phyloP scores from a whole-genome alignment of 805 yeast genomes.

The Tetrapisispora namnaoensis region DNA sequence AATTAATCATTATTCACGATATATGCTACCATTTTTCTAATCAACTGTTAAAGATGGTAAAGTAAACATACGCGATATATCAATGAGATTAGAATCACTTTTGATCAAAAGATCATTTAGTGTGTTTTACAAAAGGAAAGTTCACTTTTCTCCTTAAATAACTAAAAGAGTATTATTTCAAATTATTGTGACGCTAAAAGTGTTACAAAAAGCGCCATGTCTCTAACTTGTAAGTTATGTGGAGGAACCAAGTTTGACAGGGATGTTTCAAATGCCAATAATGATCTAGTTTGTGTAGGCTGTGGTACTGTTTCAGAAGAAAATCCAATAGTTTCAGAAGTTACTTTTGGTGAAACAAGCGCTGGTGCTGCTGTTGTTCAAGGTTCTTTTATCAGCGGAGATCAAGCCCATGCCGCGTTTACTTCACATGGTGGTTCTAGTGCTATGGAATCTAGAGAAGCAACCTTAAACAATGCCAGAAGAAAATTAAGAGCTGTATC shows the following conservation, averaged over 20 bases:
- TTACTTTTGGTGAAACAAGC: constrained; percentile 84
- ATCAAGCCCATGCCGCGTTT: constrained; percentile 64
- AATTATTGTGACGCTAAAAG: neutral
- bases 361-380: constrained; percentile 94
- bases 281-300: constrained; percentile 65
- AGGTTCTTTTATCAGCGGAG: constrained; percentile 87
- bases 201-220: constrained; percentile 6
- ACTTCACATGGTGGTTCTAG: constrained; percentile 48
- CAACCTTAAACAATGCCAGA: constrained; percentile 77
- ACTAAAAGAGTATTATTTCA: neutral
- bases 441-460: constrained; percentile 80
- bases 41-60: too few relatives aligned
- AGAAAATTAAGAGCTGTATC: constrained; percentile 74
- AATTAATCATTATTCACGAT: too few relatives aligned
- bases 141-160: neutral
- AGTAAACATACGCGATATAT: too few relatives aligned
- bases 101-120: too few relatives aligned
- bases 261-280: constrained; percentile 49
- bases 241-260: constrained; percentile 44
- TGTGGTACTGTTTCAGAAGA: constrained; percentile 91
- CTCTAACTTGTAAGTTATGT: constrained; percentile 36
- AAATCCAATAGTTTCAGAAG: constrained; percentile 90
- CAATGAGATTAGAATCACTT: too few relatives aligned
- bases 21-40: too few relatives aligned
- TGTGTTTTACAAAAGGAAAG: too few relatives aligned